These are phyloP conservation scores for Ophiostoma triangulosporum DNA, from an alignment of 2,329 filamentous ascomycete genomes.

Conservation along the genomic window DNA sequence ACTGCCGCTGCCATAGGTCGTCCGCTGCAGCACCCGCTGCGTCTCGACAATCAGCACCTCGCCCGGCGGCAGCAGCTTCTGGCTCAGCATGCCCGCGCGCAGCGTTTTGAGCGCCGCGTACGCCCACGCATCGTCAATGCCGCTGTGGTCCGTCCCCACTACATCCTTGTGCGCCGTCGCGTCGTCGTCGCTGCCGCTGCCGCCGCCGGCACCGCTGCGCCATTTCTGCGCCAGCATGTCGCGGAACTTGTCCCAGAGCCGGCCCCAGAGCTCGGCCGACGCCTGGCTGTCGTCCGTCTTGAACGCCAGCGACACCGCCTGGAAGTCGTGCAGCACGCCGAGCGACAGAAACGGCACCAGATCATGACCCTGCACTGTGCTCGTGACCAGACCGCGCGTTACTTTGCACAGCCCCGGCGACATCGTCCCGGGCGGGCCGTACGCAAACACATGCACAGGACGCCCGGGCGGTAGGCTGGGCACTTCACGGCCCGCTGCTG, in stretches of 20 bases:
- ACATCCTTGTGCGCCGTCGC: neutral
- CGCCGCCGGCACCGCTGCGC: neutral
- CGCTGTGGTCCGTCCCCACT: neutral
- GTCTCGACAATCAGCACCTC: constrained; percentile 64
- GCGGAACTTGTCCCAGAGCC: constrained; percentile 37
- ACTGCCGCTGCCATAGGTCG: constrained; percentile 41
- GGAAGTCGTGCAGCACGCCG: constrained; percentile 61
- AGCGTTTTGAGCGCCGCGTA: constrained; percentile 53
- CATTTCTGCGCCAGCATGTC: constrained; percentile 28
- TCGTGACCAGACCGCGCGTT: constrained; percentile 63
- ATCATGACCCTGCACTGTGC: constrained; percentile 58
- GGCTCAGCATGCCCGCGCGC: constrained; percentile 51
- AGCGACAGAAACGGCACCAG: constrained; percentile 62
- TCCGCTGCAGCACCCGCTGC: constrained; percentile 50
- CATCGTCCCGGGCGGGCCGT: constrained; percentile 61
- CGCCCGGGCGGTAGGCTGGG: constrained; percentile 48
- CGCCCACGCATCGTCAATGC: constrained; percentile 42
- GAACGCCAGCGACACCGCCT: constrained; percentile 57
- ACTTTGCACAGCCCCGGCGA: constrained; percentile 54
- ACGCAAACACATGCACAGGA: constrained; percentile 67
- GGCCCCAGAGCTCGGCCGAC: constrained; percentile 50
- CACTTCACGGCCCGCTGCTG: neutral
- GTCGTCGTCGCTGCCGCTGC: neutral
- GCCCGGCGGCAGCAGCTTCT: constrained; percentile 60
- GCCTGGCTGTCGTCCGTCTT: constrained; percentile 57